These are phyloP conservation scores for Leishmania major DNA, from an alignment of 208 protist genomes.

Conservation along the genomic window DNA sequence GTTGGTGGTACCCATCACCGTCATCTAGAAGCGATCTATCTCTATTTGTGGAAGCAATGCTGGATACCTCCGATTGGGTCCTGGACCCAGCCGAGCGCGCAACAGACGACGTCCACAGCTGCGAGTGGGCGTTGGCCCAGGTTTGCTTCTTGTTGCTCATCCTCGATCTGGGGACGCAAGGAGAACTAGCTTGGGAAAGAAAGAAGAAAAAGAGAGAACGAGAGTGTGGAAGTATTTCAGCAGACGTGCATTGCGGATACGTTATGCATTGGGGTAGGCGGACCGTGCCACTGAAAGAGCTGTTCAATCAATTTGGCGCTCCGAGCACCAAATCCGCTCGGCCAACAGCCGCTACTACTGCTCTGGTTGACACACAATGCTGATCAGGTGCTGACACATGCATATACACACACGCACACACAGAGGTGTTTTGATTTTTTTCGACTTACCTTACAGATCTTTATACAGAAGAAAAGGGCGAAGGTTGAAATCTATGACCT, in stretches of 20 bases:
- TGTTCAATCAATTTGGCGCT: background rate
- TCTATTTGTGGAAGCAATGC: constrained; percentile 30
- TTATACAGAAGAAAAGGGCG: constrained; percentile 7
- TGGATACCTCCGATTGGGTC: constrained; percentile 33
- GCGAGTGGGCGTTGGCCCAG: constrained; percentile 37
- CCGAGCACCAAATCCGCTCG: background rate
- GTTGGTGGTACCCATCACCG: background rate
- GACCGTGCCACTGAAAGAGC: background rate
- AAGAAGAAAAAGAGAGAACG: background rate
- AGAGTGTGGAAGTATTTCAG: background rate
- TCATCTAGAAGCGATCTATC: constrained; percentile 40
- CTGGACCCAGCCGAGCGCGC: constrained; percentile 19
- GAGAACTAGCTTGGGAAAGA: background rate
- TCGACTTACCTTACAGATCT: background rate
- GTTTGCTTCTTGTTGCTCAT: constrained; percentile 34
- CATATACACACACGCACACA: background rate
- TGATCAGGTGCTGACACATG: background rate
- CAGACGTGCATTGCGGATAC: background rate
- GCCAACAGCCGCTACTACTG: background rate
- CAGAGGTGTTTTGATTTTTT: background rate
- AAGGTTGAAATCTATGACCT: background rate
- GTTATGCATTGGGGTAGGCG: background rate
- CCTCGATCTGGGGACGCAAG: background rate
- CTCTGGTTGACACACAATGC: background rate
- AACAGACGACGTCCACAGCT: constrained; percentile 29